A percentile compares a stretch with the other conserved stretches of the same genome.
Evolutionary conservation across 345 rosid genomes (phyloP).

Genomic region (Arabidopsis arenosa): DNA sequence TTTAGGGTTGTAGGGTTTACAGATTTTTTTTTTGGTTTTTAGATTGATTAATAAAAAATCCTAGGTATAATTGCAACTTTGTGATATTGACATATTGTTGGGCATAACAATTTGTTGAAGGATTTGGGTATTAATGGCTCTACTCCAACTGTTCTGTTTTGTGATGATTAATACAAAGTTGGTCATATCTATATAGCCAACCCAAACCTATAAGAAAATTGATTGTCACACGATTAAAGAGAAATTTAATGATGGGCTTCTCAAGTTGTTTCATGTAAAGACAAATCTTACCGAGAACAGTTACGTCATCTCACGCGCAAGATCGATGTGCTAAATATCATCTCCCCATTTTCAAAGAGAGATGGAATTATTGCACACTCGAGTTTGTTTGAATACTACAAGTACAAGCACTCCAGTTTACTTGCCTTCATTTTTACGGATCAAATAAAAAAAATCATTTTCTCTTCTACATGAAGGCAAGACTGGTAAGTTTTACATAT

Average conservation of each 20-base stretch:
- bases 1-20: too few relatives aligned
- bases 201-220: not conserved
- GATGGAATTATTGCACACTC: not conserved
- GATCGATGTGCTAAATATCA: not conserved
- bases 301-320: slow-evolving; percentile 26
- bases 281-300: slow-evolving; percentile 13
- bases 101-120: not conserved
- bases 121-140: not conserved
- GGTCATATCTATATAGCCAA: not conserved
- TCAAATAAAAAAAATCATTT: not conserved
- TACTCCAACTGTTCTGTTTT: slow-evolving; percentile 16
- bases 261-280: slow-evolving; percentile 14
- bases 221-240: not conserved
- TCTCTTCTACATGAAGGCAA: not conserved
- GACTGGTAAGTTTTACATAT: not conserved
- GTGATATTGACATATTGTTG: not conserved
- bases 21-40: not conserved
- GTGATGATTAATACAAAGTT: not conserved
- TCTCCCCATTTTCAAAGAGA: slow-evolving; percentile 18
- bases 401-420: not conserved
- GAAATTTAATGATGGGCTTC: not conserved
- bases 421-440: not conserved
- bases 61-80: not conserved
- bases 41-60: too few relatives aligned
- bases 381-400: slow-evolving; percentile 12